These are phyloP conservation scores for Aegilops speltoides DNA, from an alignment of 176 grass and related monocot genomes.

Conservation along the genomic window DNA sequence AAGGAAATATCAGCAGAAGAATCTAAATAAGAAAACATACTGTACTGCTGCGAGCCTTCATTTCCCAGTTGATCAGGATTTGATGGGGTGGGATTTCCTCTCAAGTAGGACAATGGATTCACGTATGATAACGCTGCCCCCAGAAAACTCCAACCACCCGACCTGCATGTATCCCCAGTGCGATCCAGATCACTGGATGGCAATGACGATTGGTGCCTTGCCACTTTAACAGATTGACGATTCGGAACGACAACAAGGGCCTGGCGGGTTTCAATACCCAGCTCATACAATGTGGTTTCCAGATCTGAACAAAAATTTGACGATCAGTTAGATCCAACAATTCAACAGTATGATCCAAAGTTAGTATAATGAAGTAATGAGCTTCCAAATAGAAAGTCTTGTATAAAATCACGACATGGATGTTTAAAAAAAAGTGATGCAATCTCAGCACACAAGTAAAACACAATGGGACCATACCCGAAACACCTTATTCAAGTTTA, in stretches of 20 bases:
- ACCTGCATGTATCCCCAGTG: slow-evolving; percentile 12
- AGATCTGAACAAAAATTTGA: slow-evolving; percentile 59
- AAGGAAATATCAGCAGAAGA: neutral
- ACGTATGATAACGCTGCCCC: slow-evolving; percentile 58
- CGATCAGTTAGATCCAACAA: slow-evolving; percentile 2
- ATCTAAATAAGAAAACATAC: slow-evolving; percentile 46
- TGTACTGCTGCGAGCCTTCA: slow-evolving; percentile 28
- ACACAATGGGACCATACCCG: neutral
- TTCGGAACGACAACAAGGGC: slow-evolving; percentile 82
- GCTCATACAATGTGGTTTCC: slow-evolving; percentile 57
- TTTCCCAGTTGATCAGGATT: slow-evolving; percentile 35
- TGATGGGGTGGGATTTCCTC: slow-evolving; percentile 44
- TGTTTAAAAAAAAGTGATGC: neutral
- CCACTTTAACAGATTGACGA: slow-evolving; percentile 33
- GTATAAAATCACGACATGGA: neutral
- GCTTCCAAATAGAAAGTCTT: neutral
- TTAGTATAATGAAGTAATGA: neutral
- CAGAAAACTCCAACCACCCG: slow-evolving; percentile 46
- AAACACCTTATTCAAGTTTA: neutral
- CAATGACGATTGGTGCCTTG: slow-evolving; percentile 37
- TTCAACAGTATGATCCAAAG: neutral
- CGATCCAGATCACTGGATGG: slow-evolving; percentile 18
- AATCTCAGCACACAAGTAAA: slow-evolving; percentile 1
- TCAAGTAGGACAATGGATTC: slow-evolving; percentile 83
- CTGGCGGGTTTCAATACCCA: slow-evolving; percentile 84